Conservation (phyloP, 495 filamentous ascomycete species). For the Talaromyces stipitatus region DNA sequence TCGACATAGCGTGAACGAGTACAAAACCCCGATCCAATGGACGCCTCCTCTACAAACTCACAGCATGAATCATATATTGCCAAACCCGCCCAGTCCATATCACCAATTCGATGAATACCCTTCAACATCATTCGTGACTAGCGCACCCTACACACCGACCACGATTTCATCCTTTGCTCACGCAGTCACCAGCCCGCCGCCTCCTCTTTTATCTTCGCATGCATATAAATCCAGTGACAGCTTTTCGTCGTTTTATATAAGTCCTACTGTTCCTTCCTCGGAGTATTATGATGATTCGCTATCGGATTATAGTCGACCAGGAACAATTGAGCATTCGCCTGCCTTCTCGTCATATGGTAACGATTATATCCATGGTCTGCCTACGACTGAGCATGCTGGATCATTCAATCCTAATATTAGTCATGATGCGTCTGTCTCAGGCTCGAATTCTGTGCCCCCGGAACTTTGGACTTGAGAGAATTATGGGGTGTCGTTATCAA, state of each 20-base stretch:
- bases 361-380: constrained; percentile 21
- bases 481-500: not conserved
- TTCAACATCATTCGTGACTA: constrained; percentile 33
- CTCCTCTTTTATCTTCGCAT: constrained; percentile 16
- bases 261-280: constrained; percentile 28
- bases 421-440: constrained; percentile 15
- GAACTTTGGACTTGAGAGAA: not conserved
- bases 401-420: constrained; percentile 29
- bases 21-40: constrained; percentile 29
- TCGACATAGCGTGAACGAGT: constrained; percentile 25
- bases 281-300: constrained; percentile 24
- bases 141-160: constrained; percentile 34
- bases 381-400: constrained; percentile 18
- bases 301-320: constrained; percentile 21
- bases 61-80: constrained; percentile 27
- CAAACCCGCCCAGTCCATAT: constrained; percentile 32
- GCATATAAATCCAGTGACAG: constrained; percentile 27
- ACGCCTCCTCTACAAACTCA: constrained; percentile 18
- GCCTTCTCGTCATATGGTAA: constrained; percentile 27
- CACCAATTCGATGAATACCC: constrained; percentile 28
- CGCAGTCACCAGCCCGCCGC: constrained; percentile 27
- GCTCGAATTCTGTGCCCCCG: not conserved
- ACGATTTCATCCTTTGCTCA: constrained; percentile 35
- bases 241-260: constrained; percentile 27
- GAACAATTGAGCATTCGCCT: constrained; percentile 22